Evolutionary conservation across 2,329 filamentous ascomycete species (phyloP), one percentile per base, ranked within the genome.

Genomic region (Talaromyces sp.): DNA sequence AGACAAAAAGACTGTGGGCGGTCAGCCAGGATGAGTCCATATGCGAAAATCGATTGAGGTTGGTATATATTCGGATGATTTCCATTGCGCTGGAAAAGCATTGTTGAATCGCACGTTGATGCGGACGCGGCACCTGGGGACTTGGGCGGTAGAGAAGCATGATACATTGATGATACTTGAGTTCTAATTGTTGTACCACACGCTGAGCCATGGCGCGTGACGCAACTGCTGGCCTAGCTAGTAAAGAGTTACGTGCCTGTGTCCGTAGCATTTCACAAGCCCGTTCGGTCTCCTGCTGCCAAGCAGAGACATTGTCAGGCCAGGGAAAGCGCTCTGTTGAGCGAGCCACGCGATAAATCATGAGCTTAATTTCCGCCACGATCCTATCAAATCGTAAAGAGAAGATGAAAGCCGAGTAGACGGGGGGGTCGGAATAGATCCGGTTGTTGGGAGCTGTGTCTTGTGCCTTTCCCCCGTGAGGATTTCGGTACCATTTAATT

Each of bases 141-240:
- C 50, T 53, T 37, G 50, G 50, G 33, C 50, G 50, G n/a, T 37
- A 22, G 22, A 53, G 50, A 19, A 53, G 21, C 33, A 53, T 53
- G n/a, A 53, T 8, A 28, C 50, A 53, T 53, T 53, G 50, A 39
- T 53, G 50, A 17, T 53, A 53, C 10, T 39, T 53, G n/a, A 53
- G 35, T 17, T 53, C n/a, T 10, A 53, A 28, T 22, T 35, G n/a
- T 15, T 53, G 50, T 9, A 53, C 33, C 11, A 17, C 50, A 22
- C 11, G 50, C 11, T n/a, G 50, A n/a, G 45, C 33, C 8, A 33
- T 17, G 1, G 45, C 5, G 17, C n/a, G 13, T 6, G 7, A 21
- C 8, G 45, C 17, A 2, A 9, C 45, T 6, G 17, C 5, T 3
- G 17, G 4, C 13, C 45, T 11, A 33, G 5, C 25, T 9, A 11